These are phyloP conservation scores for Tolypocladium ovalisporum DNA, from an alignment of 2,329 filamentous ascomycete species.

Conservation along the genomic window DNA sequence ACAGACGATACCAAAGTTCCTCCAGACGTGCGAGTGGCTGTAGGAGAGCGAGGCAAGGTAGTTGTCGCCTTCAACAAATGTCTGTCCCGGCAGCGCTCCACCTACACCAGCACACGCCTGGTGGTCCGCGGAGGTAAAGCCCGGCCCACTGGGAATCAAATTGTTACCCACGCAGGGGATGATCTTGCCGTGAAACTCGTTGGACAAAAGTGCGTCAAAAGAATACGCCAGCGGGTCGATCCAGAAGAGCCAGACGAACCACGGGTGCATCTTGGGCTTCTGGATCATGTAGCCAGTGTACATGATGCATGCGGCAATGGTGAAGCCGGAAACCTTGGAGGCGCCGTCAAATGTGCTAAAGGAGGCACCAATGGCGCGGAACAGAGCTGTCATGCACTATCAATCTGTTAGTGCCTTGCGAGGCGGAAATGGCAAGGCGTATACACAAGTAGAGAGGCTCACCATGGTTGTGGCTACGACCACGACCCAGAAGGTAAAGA, in stretches of 20 bases:
- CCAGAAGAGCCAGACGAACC: constrained; percentile 54
- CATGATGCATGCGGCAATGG: constrained; percentile 41
- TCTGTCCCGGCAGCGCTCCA: constrained; percentile 39
- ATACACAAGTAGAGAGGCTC: constrained; percentile 7
- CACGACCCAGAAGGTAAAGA: constrained; percentile 52
- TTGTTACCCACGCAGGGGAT: constrained; percentile 38
- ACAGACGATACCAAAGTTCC: constrained; percentile 52
- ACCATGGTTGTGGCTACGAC: constrained; percentile 40
- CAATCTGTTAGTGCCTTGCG: not conserved
- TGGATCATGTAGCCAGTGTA: constrained; percentile 56
- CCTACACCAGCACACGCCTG: constrained; percentile 48
- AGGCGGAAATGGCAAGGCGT: not conserved
- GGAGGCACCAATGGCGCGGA: constrained; percentile 42
- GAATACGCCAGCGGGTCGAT: constrained; percentile 58
- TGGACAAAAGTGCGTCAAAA: constrained; percentile 57
- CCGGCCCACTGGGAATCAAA: constrained; percentile 38
- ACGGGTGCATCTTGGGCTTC: constrained; percentile 50
- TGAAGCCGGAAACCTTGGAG: constrained; percentile 42
- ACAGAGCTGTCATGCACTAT: constrained; percentile 46
- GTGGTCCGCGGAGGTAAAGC: constrained; percentile 29
- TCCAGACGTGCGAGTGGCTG: constrained; percentile 40
- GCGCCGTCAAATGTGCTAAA: constrained; percentile 48
- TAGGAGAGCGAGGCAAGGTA: constrained; percentile 47
- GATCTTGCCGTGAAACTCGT: constrained; percentile 54
- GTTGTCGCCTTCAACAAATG: constrained; percentile 42